These are phyloP conservation scores for Trichoderma sp. DNA, from an alignment of 2,329 filamentous ascomycete genomes.

Conservation along the genomic window DNA sequence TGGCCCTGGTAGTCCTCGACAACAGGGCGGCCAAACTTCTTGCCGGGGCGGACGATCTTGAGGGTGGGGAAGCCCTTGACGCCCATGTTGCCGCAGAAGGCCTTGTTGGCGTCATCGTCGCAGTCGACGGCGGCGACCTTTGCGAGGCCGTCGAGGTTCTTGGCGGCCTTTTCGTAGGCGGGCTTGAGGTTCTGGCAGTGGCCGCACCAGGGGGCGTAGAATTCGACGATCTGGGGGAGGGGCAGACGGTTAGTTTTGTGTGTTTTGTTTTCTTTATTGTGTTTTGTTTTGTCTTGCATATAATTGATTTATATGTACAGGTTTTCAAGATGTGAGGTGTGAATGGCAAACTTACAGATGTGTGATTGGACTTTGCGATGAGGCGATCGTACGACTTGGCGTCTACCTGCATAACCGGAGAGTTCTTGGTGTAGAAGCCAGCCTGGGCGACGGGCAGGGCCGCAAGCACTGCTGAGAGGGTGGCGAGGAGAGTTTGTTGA, in stretches of 20 bases:
- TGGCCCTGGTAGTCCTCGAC: slow-evolving; percentile 90
- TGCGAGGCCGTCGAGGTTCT: slow-evolving; percentile 82
- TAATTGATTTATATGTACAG: neutral
- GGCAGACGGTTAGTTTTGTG: neutral
- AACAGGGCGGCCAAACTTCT: slow-evolving; percentile 71
- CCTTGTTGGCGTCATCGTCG: slow-evolving; percentile 90
- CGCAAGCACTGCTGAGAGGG: slow-evolving; percentile 57
- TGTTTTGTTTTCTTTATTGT: neutral
- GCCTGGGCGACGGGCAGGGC: slow-evolving; percentile 63
- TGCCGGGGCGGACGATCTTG: slow-evolving; percentile 85
- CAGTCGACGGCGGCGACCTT: slow-evolving; percentile 95
- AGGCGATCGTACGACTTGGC: slow-evolving; percentile 75
- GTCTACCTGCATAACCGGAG: slow-evolving; percentile 79
- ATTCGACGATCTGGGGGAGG: slow-evolving; percentile 60
- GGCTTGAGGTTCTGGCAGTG: slow-evolving; percentile 96
- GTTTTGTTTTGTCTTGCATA: neutral
- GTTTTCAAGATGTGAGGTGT: neutral
- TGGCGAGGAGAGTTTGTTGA: slow-evolving; percentile 46
- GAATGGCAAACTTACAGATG: slow-evolving; percentile 62
- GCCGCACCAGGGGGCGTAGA: slow-evolving; percentile 97
- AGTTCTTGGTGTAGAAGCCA: slow-evolving; percentile 79
- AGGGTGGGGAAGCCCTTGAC: slow-evolving; percentile 93
- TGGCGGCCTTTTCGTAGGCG: slow-evolving; percentile 90
- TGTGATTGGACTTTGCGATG: slow-evolving; percentile 86
- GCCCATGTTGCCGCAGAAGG: slow-evolving; percentile 78